A percentile compares a stretch with the other conserved stretches of the same genome.
Conservation (phyloP, 345 rosid species). For the Camelina laxa region DNA sequence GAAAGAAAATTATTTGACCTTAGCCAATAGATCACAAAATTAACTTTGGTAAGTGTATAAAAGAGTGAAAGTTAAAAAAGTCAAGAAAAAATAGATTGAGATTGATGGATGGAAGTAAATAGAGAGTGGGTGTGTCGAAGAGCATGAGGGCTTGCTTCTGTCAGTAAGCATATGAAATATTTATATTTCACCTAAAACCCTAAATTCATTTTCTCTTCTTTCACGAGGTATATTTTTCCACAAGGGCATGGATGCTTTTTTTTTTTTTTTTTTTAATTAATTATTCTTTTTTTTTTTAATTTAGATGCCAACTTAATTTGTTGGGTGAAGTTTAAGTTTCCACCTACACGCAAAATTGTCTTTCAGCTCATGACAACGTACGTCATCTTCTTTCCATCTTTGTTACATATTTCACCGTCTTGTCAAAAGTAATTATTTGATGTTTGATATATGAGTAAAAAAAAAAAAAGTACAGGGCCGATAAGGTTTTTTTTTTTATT, state of each 20-base stretch:
- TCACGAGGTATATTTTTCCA: neutral
- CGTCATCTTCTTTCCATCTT: conserved; percentile 36
- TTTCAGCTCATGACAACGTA: conserved; percentile 40
- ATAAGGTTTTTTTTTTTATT: too few relatives aligned
- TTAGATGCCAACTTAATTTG: conserved; percentile 4
- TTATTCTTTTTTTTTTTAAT: neutral
- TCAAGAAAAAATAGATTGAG: conserved; percentile 29
- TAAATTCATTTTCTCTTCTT: conserved; percentile 19
- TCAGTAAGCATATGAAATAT: conserved; percentile 45
- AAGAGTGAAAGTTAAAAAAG: neutral
- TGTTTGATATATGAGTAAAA: conserved; percentile 18
- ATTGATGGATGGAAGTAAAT: conserved; percentile 43
- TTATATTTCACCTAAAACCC: conserved; percentile 29
- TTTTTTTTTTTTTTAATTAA: neutral
- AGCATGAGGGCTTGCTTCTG: conserved; percentile 49
- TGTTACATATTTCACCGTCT: conserved; percentile 42
- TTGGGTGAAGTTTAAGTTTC: conserved; percentile 29
- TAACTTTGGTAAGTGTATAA: neutral
- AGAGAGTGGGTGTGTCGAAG: conserved; percentile 37
- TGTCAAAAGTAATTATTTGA: conserved; percentile 38
- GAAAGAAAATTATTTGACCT: conserved; percentile 10
- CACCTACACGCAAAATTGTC: conserved; percentile 42
- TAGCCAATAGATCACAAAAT: neutral
- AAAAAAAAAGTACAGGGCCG: neutral
- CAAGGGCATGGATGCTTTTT: neutral